phyloP scores from a whole-genome alignment of 1,284 basidiomycete species.

The Ceratobasidium sp. region DNA sequence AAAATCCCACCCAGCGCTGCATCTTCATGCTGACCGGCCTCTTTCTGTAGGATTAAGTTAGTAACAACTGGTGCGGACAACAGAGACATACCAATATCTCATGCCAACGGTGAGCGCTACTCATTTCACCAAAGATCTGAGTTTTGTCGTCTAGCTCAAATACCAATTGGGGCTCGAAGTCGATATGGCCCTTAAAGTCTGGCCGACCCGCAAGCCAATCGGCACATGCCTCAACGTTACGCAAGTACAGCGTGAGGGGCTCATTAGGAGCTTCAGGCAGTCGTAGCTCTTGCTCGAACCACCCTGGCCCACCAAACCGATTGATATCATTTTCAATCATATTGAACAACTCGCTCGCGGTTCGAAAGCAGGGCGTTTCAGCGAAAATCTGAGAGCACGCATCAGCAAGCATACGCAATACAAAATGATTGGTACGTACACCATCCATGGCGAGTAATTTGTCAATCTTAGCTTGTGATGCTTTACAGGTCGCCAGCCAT shows the following conservation, averaged over 20 bases:
- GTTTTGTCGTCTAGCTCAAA: slow-evolving; percentile 1
- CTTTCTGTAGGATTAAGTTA: neutral
- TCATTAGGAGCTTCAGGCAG: neutral
- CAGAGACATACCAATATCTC: neutral
- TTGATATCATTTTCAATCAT: neutral
- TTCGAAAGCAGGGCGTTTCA: neutral
- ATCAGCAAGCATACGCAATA: no score
- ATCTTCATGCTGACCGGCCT: neutral
- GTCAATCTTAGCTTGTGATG: no score
- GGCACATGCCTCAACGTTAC: neutral
- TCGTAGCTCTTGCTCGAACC: neutral
- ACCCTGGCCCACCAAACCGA: slow-evolving; percentile 9
- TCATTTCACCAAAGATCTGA: slow-evolving; percentile 6
- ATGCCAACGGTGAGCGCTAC: neutral
- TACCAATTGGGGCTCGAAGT: neutral
- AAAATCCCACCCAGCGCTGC: neutral
- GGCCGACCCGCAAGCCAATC: slow-evolving; percentile 9
- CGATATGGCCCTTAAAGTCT: neutral
- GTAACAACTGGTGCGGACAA: no score
- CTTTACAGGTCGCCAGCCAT: no score
- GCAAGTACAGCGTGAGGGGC: neutral
- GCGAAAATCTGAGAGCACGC: neutral
- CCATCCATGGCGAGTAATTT: no score
- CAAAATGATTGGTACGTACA: no score
- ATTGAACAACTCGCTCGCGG: neutral